Evolutionary conservation across 768 basidiomycete genomes (phyloP), one percentile per base, ranked within the genome.

Genomic region (Tulasnella sp.): DNA sequence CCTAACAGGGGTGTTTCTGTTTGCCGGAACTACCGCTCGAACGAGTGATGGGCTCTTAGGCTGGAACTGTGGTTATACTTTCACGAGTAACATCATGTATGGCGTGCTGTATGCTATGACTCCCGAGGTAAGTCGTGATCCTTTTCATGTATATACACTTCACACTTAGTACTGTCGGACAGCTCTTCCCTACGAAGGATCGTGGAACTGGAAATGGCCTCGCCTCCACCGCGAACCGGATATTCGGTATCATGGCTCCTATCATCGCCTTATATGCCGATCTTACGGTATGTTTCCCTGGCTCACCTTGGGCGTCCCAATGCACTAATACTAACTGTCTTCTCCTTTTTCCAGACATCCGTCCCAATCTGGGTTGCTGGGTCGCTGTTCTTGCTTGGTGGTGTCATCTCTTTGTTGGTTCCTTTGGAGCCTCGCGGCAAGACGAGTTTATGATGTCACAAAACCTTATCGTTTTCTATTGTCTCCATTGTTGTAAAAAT

Each of bases 61-160:
- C 72, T 94, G 93, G 93, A 94, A 94, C 84, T 94, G 92, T 83
- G 92, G 89, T 12, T 93, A 92, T 81, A 87, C 86, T n/a, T 92
- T 92, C 83, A 88, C 85, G 81, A 90, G 89, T 76, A 91, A 91
- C 82, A 89, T 92, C 81, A 93, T 93, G 92, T 93, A 92, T 75
- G 92, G 93, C 8, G 92, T 93, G 2, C 82, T 94, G 62, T 93
- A 92, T 82, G 91, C 92, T 24, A 84, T 92, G 74, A 90, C 92
- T 0, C 89, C 92, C 0, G 92, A 94, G 84, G 86, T 92, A 6
- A 93, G 93, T 83, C 90, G 92, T 16, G 14, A 24, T n/a, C 42
- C 38, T 48, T 27, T 48, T 31, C 31, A 8, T 48, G 19, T 27
- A 72, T 36, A 19, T 34, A 7, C 10, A 0, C 18, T 14, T 34